Evolutionary conservation across 1,139 yeast species (phyloP).

Genomic region (Kodamaea sp.): DNA sequence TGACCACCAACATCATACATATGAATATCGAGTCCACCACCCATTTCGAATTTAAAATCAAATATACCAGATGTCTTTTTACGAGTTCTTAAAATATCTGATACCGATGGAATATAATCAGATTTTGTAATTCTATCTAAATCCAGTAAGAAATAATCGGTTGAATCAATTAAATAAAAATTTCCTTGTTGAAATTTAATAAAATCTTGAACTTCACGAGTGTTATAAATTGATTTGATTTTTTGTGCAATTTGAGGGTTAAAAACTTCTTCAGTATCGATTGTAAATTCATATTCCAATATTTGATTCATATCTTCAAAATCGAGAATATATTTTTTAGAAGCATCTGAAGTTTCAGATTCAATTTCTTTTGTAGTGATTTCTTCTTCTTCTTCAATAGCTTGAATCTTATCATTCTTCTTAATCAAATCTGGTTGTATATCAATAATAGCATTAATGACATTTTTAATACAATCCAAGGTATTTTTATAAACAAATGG

Average conservation of each 20-base stretch:
- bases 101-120: constrained; percentile 66
- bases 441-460: constrained; percentile 55
- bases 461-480: constrained; percentile 60
- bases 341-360: constrained; percentile 2
- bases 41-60: constrained; percentile 77
- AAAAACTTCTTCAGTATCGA: constrained; percentile 46
- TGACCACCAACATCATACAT: constrained; percentile 95
- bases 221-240: constrained; percentile 50
- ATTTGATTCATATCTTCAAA: constrained; percentile 47
- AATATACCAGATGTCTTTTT: constrained; percentile 91
- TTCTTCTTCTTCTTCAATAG: constrained; percentile 10
- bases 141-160: constrained; percentile 72
- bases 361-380: not conserved
- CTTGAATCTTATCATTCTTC: constrained; percentile 18
- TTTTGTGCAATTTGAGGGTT: constrained; percentile 42
- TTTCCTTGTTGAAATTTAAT: constrained; percentile 62
- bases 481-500: constrained; percentile 70
- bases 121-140: constrained; percentile 58
- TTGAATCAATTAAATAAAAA: constrained; percentile 85
- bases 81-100: constrained; percentile 82
- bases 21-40: constrained; percentile 66
- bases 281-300: constrained; percentile 45
- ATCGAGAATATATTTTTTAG: constrained; percentile 19
- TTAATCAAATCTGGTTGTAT: constrained; percentile 47
- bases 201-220: constrained; percentile 54